Evolutionary conservation across 2,329 filamentous ascomycete genomes (phyloP).

Genomic region (Teratosphaeria nubilosa): DNA sequence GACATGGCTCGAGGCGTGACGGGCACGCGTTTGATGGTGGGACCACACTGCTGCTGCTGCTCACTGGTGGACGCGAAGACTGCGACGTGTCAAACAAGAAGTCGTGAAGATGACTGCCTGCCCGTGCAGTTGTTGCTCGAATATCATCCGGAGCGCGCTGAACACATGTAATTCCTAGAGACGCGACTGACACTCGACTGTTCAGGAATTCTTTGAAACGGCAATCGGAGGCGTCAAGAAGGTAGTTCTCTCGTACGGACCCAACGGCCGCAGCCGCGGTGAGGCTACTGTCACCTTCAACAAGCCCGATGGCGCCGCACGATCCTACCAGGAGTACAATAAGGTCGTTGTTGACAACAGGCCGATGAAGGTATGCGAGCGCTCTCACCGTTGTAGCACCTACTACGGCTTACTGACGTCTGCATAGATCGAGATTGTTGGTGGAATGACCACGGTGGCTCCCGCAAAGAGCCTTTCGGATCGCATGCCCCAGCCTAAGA

Average conservation of each 20-base stretch:
- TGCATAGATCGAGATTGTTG: slow-evolving; percentile 76
- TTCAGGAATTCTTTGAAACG: slow-evolving; percentile 91
- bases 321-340: slow-evolving; percentile 75
- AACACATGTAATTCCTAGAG: slow-evolving; percentile 5
- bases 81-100: not conserved
- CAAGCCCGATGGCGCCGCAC: slow-evolving; percentile 69
- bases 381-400: not conserved
- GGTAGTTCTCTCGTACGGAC: slow-evolving; percentile 85
- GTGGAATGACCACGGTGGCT: slow-evolving; percentile 55
- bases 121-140: not conserved
- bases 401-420: slow-evolving; percentile 4
- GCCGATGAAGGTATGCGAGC: slow-evolving; percentile 67
- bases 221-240: slow-evolving; percentile 84
- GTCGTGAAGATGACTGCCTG: not conserved
- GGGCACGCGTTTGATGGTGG: not conserved
- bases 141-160: not conserved
- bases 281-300: slow-evolving; percentile 82
- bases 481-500: slow-evolving; percentile 49
- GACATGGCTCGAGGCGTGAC: not conserved
- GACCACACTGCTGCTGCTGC: slow-evolving; percentile 4
- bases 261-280: slow-evolving; percentile 82
- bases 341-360: slow-evolving; percentile 81
- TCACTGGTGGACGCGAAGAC: slow-evolving; percentile 1
- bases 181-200: slow-evolving; percentile 52
- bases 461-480: slow-evolving; percentile 72